These are phyloP conservation scores for Claviceps sp. DNA, from an alignment of 2,329 filamentous ascomycete genomes.

Conservation along the genomic window DNA sequence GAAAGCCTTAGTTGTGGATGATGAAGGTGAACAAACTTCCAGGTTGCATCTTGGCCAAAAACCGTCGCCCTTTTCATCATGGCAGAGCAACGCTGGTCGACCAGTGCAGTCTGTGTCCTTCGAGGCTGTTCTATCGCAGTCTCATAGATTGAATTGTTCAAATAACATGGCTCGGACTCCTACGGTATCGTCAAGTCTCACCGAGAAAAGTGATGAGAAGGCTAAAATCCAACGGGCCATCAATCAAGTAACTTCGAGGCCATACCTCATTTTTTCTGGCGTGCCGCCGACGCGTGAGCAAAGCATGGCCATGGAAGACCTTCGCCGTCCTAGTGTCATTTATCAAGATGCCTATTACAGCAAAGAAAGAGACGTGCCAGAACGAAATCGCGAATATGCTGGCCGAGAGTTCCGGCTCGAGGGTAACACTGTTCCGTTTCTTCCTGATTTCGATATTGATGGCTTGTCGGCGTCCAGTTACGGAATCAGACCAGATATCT, in stretches of 20 bases:
- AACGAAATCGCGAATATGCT: conserved; percentile 67
- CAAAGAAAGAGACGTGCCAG: conserved; percentile 69
- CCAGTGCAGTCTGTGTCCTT: not conserved
- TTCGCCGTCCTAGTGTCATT: conserved; percentile 47
- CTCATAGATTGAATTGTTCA: not conserved
- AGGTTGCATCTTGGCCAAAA: not conserved
- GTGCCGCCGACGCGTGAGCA: conserved; percentile 16
- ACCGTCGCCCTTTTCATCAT: conserved; percentile 15
- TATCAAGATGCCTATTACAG: conserved; percentile 84
- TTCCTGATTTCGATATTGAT: conserved; percentile 62
- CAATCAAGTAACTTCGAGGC: not conserved
- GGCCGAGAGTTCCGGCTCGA: conserved; percentile 72
- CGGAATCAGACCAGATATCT: conserved; percentile 34
- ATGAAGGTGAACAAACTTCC: not conserved
- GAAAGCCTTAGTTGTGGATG: not conserved
- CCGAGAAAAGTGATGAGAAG: conserved; percentile 1
- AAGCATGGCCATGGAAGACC: conserved; percentile 11
- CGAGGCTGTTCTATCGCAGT: not conserved
- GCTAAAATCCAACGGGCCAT: conserved; percentile 3
- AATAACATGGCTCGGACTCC: not conserved
- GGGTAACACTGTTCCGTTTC: conserved; percentile 62
- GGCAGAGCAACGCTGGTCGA: conserved; percentile 28
- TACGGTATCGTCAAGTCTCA: not conserved
- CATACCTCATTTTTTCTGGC: conserved; percentile 13
- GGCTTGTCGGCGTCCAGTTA: conserved; percentile 40